Evolutionary conservation across 2,329 filamentous ascomycete genomes (phyloP).

Genomic region (Endoconidiophora laricicola): DNA sequence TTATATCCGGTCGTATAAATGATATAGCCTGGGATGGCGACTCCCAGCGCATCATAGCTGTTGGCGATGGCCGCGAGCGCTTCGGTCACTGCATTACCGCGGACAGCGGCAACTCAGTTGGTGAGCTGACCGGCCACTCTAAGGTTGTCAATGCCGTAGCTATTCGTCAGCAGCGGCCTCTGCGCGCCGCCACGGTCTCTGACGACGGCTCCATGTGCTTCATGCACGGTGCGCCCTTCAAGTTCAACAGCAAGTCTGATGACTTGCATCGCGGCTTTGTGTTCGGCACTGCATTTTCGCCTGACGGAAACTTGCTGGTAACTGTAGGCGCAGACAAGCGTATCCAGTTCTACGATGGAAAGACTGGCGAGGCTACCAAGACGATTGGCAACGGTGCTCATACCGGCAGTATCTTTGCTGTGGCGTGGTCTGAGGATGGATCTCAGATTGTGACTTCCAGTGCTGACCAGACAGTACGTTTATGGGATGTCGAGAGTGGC

Average conservation of each 20-base stretch:
- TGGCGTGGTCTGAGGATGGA: constrained; percentile 80
- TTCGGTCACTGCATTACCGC: constrained; percentile 90
- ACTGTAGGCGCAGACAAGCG: constrained; percentile 84
- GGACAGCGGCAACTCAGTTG: constrained; percentile 90
- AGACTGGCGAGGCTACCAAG: constrained; percentile 69
- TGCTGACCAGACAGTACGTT: constrained; percentile 83
- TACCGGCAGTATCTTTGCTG: constrained; percentile 79
- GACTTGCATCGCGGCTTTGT: constrained; percentile 78
- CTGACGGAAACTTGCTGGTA: constrained; percentile 65
- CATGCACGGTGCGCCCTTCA: constrained; percentile 87
- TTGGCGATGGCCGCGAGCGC: constrained; percentile 84
- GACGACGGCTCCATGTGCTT: constrained; percentile 86
- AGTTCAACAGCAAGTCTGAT: constrained; percentile 72
- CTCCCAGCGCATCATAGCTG: constrained; percentile 87
- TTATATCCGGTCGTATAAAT: constrained; percentile 87
- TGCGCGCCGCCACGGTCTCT: constrained; percentile 77
- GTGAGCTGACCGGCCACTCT: constrained; percentile 83
- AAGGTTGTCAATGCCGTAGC: constrained; percentile 82
- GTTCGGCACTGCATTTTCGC: constrained; percentile 74
- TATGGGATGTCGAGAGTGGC: constrained; percentile 78
- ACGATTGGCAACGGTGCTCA: constrained; percentile 70
- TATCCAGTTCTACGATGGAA: constrained; percentile 92
- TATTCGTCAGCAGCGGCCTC: constrained; percentile 75
- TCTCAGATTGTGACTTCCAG: constrained; percentile 79
- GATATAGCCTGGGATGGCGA: constrained; percentile 97